These are phyloP conservation scores for Akanthomyces uredinophilus DNA, from an alignment of 2,329 filamentous ascomycete species.

Conservation along the genomic window DNA sequence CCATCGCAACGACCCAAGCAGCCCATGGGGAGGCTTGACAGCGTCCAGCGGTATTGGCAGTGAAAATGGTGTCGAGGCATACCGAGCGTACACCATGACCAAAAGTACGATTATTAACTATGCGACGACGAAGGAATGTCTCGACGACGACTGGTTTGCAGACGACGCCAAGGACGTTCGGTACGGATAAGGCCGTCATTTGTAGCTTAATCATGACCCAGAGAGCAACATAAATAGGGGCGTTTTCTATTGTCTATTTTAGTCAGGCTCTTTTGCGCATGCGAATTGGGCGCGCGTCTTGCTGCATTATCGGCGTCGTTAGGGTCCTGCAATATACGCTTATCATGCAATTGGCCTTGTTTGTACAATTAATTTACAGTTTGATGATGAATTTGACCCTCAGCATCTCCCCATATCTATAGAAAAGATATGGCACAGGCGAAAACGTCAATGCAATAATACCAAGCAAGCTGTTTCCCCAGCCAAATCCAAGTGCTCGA, in stretches of 20 bases:
- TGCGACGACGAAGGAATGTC: conserved; percentile 47
- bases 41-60: conserved; percentile 62
- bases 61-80: conserved; percentile 66
- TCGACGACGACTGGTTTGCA: conserved; percentile 62
- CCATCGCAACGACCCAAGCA: conserved; percentile 67
- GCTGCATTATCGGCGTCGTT: no score
- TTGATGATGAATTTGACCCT: not conserved
- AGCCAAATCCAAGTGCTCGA: conserved; percentile 18
- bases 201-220: no score
- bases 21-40: conserved; percentile 64
- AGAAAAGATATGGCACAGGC: conserved; percentile 9
- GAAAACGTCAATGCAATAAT: conserved; percentile 15
- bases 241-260: no score
- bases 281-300: no score
- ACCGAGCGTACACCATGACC: conserved; percentile 51
- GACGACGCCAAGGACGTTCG: conserved; percentile 49
- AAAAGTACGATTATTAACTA: conserved; percentile 70
- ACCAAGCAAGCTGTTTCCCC: conserved; percentile 20
- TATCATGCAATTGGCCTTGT: no score
- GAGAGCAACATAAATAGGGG: no score
- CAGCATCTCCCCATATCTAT: not conserved
- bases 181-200: conserved; percentile 23
- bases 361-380: no score
- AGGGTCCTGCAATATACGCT: no score
- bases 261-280: no score